Conservation (phyloP, 768 basidiomycete species). For the Jaapia argillacea region DNA sequence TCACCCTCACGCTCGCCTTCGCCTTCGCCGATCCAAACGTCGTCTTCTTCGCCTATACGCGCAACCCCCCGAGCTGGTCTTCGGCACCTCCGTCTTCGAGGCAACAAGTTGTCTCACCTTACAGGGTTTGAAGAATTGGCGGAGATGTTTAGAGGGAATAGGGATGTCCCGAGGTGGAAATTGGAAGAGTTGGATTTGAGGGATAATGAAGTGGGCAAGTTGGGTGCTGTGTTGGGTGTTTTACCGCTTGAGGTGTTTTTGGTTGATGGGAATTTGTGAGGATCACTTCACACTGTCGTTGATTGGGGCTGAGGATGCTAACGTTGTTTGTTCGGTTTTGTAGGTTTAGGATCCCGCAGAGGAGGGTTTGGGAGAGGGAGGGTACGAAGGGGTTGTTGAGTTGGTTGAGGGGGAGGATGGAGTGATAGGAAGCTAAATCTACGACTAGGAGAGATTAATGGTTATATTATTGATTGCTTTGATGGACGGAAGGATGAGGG, state of each 20-base stretch:
- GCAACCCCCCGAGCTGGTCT: slow-evolving; percentile 56
- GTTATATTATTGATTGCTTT: too few relatives aligned
- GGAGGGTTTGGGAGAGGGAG: slow-evolving; percentile 80
- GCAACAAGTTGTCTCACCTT: slow-evolving; percentile 54
- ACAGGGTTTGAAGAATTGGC: slow-evolving; percentile 54
- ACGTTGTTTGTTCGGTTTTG: not conserved
- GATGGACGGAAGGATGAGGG: too few relatives aligned
- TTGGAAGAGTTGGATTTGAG: slow-evolving; percentile 76
- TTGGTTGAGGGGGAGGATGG: slow-evolving; percentile 71
- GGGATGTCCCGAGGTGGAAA: slow-evolving; percentile 57
- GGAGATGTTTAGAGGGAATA: slow-evolving; percentile 54
- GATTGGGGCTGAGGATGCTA: not conserved
- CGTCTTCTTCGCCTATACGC: too few relatives aligned
- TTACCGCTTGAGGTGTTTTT: slow-evolving; percentile 72
- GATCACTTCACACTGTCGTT: not conserved
- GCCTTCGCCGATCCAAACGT: too few relatives aligned
- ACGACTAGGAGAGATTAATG: too few relatives aligned
- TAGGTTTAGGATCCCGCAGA: slow-evolving; percentile 74
- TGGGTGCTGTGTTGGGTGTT: slow-evolving; percentile 63
- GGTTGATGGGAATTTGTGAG: slow-evolving; percentile 80
- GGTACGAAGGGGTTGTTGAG: slow-evolving; percentile 74
- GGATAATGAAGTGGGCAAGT: slow-evolving; percentile 68
- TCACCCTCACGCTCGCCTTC: too few relatives aligned
- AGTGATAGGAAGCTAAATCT: too few relatives aligned
- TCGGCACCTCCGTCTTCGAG: slow-evolving; percentile 54